These are phyloP conservation scores for Hemerocallis citrina DNA, from an alignment of 106 monocot species.

Conservation along the genomic window DNA sequence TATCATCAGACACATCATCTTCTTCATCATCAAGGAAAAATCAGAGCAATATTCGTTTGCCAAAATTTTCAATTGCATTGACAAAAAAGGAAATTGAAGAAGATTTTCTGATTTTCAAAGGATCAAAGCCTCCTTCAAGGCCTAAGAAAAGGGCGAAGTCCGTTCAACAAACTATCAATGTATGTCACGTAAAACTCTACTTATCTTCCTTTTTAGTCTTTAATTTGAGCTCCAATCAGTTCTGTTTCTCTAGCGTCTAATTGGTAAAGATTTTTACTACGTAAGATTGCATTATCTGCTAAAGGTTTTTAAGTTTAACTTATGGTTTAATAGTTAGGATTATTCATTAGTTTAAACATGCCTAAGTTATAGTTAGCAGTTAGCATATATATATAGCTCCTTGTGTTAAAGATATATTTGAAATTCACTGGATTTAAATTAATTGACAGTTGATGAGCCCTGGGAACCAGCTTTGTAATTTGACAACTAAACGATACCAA, in stretches of 20 bases:
- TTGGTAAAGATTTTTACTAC: too few relatives aligned
- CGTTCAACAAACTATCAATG: constrained; percentile 60
- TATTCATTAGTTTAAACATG: too few relatives aligned
- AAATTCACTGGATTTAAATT: not conserved
- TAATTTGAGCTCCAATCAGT: too few relatives aligned
- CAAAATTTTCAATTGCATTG: constrained; percentile 52
- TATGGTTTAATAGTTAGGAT: too few relatives aligned
- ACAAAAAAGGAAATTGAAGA: constrained; percentile 78
- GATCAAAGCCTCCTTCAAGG: constrained; percentile 59
- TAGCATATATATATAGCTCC: too few relatives aligned
- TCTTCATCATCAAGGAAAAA: constrained; percentile 37
- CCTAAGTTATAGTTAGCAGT: too few relatives aligned
- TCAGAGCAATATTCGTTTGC: constrained; percentile 38
- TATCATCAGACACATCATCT: too few relatives aligned
- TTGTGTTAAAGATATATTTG: not conserved
- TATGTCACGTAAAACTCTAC: constrained; percentile 15
- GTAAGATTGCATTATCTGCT: too few relatives aligned
- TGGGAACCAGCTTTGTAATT: too few relatives aligned
- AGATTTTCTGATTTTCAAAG: constrained; percentile 74
- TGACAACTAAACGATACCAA: too few relatives aligned
- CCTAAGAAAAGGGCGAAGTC: constrained; percentile 83
- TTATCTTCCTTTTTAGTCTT: not conserved
- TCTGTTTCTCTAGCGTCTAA: too few relatives aligned
- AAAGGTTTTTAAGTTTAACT: too few relatives aligned
- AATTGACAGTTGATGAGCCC: not conserved